Conservation (phyloP, 192 early-diverging fungal genomes). For the Piromyces finnis region DNA sequence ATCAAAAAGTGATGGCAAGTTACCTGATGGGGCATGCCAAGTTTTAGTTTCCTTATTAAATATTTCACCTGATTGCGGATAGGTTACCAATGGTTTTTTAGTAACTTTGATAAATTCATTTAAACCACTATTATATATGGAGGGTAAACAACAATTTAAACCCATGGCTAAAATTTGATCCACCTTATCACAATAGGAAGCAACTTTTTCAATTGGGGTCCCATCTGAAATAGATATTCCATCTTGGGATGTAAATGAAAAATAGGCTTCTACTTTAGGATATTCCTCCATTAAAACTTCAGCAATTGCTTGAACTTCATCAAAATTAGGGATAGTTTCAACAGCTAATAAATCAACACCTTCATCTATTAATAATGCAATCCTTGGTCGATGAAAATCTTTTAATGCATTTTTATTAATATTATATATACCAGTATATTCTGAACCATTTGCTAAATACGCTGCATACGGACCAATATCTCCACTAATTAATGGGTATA, state of each 20-base stretch:
- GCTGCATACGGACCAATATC: slow-evolving; percentile 51
- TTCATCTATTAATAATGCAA: slow-evolving; percentile 6
- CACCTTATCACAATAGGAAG: slow-evolving; percentile 3
- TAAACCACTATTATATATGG: not conserved
- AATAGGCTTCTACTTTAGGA: not conserved
- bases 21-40: slow-evolving; percentile 4
- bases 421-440: slow-evolving; percentile 46
- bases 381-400: slow-evolving; percentile 28
- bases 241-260: slow-evolving; percentile 29
- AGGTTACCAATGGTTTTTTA: slow-evolving; percentile 20
- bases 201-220: slow-evolving; percentile 17
- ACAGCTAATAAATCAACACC: slow-evolving; percentile 39
- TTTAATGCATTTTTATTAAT: slow-evolving; percentile 13
- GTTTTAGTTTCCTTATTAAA: slow-evolving; percentile 14
- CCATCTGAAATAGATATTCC: slow-evolving; percentile 17
- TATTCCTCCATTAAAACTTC: slow-evolving; percentile 8
- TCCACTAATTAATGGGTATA: slow-evolving; percentile 19
- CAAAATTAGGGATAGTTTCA: slow-evolving; percentile 45
- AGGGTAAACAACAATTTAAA: slow-evolving; percentile 43
- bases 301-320: slow-evolving; percentile 30
- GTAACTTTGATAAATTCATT: not conserved
- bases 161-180: slow-evolving; percentile 26
- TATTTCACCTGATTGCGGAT: slow-evolving; percentile 26
- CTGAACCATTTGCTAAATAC: slow-evolving; percentile 33
- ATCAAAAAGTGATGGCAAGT: not conserved